phyloP scores from a whole-genome alignment of 768 basidiomycete species.

The Lactarius tabidus region DNA sequence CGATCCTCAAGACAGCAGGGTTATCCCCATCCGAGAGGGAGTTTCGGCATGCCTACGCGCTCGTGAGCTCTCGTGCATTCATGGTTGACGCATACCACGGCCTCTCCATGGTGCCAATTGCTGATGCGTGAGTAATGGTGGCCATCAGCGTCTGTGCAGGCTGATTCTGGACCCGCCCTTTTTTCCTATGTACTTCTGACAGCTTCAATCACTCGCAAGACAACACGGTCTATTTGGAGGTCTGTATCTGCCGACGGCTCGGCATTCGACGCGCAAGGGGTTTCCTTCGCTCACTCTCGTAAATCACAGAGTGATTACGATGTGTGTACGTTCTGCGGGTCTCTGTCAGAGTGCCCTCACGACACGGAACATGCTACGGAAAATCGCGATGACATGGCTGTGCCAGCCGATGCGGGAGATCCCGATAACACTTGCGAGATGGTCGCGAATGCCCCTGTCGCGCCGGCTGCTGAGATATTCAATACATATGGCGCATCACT shows the following conservation, averaged over 20 bases:
- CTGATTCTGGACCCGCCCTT: constrained; percentile 5
- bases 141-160: neutral
- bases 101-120: constrained; percentile 79
- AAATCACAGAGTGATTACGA: constrained; percentile 58
- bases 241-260: constrained; percentile 32
- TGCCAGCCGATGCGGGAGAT: constrained; percentile 10
- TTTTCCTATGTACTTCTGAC: constrained; percentile 13
- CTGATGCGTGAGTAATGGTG: constrained; percentile 60
- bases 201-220: constrained; percentile 74
- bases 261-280: neutral
- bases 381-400: constrained; percentile 2
- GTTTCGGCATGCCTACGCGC: constrained; percentile 53
- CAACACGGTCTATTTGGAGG: constrained; percentile 73
- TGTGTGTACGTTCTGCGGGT: constrained; percentile 72
- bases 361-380: constrained; percentile 58
- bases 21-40: constrained; percentile 34
- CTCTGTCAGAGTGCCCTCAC: constrained; percentile 63
- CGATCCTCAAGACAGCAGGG: constrained; percentile 28
- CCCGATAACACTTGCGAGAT: constrained; percentile 49
- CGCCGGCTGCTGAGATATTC: constrained; percentile 55
- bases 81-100: constrained; percentile 78
- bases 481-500: constrained; percentile 74
- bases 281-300: constrained; percentile 4
- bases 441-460: constrained; percentile 54
- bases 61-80: constrained; percentile 82